phyloP scores from a whole-genome alignment of 1,139 yeast species.

The Blastobotrys malaysiensis region DNA sequence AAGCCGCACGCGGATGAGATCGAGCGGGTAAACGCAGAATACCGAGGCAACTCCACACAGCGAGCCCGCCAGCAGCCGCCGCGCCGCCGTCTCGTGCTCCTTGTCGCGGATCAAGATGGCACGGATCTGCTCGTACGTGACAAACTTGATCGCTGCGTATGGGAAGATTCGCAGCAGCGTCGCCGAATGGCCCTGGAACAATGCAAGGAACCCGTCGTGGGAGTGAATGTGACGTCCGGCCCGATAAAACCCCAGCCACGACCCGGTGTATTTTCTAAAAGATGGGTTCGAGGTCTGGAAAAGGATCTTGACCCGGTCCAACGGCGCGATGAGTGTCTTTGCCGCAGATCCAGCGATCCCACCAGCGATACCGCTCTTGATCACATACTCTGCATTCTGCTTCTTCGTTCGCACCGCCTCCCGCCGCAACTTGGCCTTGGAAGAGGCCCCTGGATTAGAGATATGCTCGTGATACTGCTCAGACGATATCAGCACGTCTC shows the following conservation, averaged over 20 bases:
- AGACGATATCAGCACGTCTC: not conserved
- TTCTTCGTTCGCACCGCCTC: conserved; percentile 42
- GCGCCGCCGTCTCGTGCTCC: conserved; percentile 66
- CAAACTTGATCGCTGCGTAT: conserved; percentile 94
- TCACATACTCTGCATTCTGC: conserved; percentile 68
- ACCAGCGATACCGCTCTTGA: conserved; percentile 87
- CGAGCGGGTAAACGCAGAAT: conserved; percentile 87
- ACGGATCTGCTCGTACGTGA: conserved; percentile 93
- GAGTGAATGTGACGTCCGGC: conserved; percentile 66
- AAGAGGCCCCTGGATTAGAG: too few species aligned
- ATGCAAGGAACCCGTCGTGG: conserved; percentile 72
- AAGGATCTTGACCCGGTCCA: conserved; percentile 88
- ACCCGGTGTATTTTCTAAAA: conserved; percentile 73
- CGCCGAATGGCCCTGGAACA: conserved; percentile 94
- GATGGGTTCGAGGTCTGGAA: conserved; percentile 95
- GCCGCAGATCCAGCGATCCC: conserved; percentile 96
- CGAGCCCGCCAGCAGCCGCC: conserved; percentile 86
- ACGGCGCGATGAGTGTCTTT: conserved; percentile 89
- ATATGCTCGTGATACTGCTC: not conserved
- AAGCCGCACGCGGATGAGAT: conserved; percentile 79
- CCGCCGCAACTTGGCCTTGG: not conserved
- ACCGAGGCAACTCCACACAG: conserved; percentile 81
- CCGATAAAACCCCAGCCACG: conserved; percentile 64
- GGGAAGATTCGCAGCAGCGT: conserved; percentile 89
- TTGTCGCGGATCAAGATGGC: conserved; percentile 70